Conservation (phyloP, 805 yeast genomes). For the Sugiyamaella smithiae region DNA sequence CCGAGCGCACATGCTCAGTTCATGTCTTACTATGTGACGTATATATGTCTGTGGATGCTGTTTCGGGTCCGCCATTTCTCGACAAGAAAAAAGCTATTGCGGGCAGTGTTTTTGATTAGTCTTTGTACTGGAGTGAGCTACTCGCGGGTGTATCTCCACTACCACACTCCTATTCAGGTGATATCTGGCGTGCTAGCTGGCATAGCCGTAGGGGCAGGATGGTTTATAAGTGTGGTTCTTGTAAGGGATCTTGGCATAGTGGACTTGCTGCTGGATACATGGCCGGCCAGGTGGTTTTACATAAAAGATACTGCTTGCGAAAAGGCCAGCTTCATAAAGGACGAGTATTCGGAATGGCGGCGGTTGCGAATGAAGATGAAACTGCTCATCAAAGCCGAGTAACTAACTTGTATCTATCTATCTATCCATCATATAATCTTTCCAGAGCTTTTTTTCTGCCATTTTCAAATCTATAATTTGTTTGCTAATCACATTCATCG, state of each 20-base stretch:
- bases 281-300: constrained; percentile 43
- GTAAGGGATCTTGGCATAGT: constrained; percentile 66
- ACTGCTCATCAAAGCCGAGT: constrained; percentile 26
- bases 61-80: constrained; percentile 32
- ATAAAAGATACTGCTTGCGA: constrained; percentile 40
- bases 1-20: constrained; percentile 97
- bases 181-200: constrained; percentile 71
- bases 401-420: background rate
- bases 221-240: constrained; percentile 51
- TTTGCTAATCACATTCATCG: background rate
- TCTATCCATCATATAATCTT: too few relatives aligned
- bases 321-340: constrained; percentile 28
- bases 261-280: constrained; percentile 60
- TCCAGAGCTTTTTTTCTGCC: too few relatives aligned
- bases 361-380: constrained; percentile 29
- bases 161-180: constrained; percentile 76
- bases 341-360: constrained; percentile 34
- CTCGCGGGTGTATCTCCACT: constrained; percentile 73
- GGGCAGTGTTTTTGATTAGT: constrained; percentile 22
- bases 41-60: constrained; percentile 34
- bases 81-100: constrained; percentile 26
- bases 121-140: constrained; percentile 48
- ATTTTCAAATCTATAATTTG: too few relatives aligned
- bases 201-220: constrained; percentile 51
- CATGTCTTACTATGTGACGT: constrained; percentile 70